Evolutionary conservation across 2,329 filamentous ascomycete species (phyloP).

Genomic region (Didymella segeticola): DNA sequence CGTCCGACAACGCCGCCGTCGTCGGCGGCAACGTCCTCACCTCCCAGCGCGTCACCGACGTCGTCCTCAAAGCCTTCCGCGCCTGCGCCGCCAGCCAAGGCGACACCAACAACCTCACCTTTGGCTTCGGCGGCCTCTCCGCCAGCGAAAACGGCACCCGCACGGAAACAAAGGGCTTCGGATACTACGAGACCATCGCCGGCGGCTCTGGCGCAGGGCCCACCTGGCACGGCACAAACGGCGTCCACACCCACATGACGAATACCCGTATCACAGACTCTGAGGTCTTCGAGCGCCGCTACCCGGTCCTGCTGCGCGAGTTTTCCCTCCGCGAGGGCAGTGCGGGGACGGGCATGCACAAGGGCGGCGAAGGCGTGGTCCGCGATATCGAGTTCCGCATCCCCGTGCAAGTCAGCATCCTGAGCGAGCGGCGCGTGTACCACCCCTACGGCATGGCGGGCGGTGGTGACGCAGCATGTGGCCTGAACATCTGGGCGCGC

Average conservation of each 20-base stretch:
- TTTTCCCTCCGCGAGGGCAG: slow-evolving; percentile 70
- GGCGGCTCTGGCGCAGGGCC: slow-evolving; percentile 78
- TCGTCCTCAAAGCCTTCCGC: slow-evolving; percentile 79
- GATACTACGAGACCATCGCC: slow-evolving; percentile 86
- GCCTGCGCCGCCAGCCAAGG: slow-evolving; percentile 82
- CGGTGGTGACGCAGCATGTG: slow-evolving; percentile 78
- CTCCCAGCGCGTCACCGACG: slow-evolving; percentile 78
- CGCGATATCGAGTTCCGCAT: slow-evolving; percentile 83
- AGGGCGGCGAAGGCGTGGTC: slow-evolving; percentile 78
- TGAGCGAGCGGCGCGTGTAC: slow-evolving; percentile 78
- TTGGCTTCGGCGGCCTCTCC: slow-evolving; percentile 72
- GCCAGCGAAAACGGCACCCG: slow-evolving; percentile 22
- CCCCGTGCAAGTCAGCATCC: slow-evolving; percentile 77
- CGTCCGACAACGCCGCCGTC: slow-evolving; percentile 78
- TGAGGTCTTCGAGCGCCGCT: slow-evolving; percentile 79
- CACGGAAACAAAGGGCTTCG: slow-evolving; percentile 75
- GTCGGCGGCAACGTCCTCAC: slow-evolving; percentile 86
- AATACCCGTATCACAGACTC: slow-evolving; percentile 84
- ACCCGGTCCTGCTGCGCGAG: slow-evolving; percentile 74
- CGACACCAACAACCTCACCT: slow-evolving; percentile 84
- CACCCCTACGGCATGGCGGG: slow-evolving; percentile 84
- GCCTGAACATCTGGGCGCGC: slow-evolving; percentile 86
- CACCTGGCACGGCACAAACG: slow-evolving; percentile 74
- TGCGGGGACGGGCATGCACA: slow-evolving; percentile 69
- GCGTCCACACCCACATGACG: slow-evolving; percentile 86